Percentiles rank a stretch among this genome's conserved stretches.
phyloP scores from a whole-genome alignment of 2,329 filamentous ascomycete genomes.

The Sarocladium oryzae region DNA sequence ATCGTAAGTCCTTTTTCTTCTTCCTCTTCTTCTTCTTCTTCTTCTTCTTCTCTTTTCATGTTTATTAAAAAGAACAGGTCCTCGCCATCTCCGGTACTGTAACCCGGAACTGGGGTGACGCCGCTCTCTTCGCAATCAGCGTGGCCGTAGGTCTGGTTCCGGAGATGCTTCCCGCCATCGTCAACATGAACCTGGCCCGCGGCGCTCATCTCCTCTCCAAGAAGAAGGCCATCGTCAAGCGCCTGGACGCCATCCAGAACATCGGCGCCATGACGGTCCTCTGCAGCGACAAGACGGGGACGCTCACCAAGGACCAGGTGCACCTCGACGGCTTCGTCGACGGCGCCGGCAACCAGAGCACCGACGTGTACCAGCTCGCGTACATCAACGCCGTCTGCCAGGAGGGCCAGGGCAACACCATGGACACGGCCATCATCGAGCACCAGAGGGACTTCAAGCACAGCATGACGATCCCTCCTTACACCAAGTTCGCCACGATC shows the following conservation, averaged over 20 bases:
- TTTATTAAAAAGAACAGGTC: slow-evolving; percentile 15
- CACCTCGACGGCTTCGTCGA: slow-evolving; percentile 18
- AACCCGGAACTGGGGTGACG: slow-evolving; percentile 20
- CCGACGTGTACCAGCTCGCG: slow-evolving; percentile 19
- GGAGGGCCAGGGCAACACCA: slow-evolving; percentile 21
- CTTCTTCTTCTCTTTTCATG: too few relatives aligned
- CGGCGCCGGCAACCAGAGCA: slow-evolving; percentile 13
- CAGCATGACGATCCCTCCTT: slow-evolving; percentile 15
- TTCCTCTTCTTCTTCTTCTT: background rate
- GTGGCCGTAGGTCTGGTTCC: slow-evolving; percentile 23
- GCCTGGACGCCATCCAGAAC: slow-evolving; percentile 25
- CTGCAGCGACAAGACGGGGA: slow-evolving; percentile 25
- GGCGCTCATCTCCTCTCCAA: slow-evolving; percentile 21
- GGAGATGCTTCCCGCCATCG: slow-evolving; percentile 24
- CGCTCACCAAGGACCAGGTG: slow-evolving; percentile 23
- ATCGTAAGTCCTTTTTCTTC: slow-evolving; percentile 16
- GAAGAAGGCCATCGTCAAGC: slow-evolving; percentile 29
- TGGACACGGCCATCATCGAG: slow-evolving; percentile 19
- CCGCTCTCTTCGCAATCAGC: slow-evolving; percentile 22
- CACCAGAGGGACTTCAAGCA: slow-evolving; percentile 11
- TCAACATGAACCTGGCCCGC: slow-evolving; percentile 22
- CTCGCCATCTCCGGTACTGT: slow-evolving; percentile 19
- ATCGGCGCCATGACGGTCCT: slow-evolving; percentile 23
- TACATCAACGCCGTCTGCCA: slow-evolving; percentile 20
- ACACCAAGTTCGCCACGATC: slow-evolving; percentile 17